A percentile compares a stretch with the other conserved stretches of the same genome.
These are phyloP conservation scores for Tuber calosporum DNA, from an alignment of 495 filamentous ascomycete genomes.

Conservation along the genomic window DNA sequence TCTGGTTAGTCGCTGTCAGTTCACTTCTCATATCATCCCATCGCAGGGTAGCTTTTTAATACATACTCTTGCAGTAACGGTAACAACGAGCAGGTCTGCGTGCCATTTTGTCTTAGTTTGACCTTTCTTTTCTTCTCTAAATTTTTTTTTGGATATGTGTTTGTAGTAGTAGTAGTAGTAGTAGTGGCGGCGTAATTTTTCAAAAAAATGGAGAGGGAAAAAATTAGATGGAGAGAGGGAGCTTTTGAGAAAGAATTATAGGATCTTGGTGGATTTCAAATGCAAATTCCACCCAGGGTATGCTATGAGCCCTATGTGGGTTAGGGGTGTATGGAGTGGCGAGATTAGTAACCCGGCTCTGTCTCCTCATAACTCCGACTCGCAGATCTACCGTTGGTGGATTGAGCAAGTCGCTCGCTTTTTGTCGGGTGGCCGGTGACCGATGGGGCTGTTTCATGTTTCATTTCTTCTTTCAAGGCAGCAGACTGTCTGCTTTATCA, in stretches of 20 bases:
- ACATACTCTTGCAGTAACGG: slow-evolving; percentile 99
- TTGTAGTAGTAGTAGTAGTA: no score
- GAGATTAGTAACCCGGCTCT: background rate
- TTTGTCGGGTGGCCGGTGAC: background rate
- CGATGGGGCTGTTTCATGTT: background rate
- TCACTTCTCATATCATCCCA: background rate
- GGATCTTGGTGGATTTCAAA: slow-evolving; percentile 31
- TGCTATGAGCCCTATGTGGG: background rate
- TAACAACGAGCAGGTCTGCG: slow-evolving; percentile 96
- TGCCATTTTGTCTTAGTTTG: slow-evolving; percentile 76
- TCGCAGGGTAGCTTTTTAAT: background rate
- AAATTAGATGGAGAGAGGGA: background rate
- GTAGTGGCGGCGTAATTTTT: background rate
- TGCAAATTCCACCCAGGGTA: slow-evolving; percentile 18
- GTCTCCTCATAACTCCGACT: background rate
- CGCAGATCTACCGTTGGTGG: background rate
- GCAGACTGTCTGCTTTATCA: background rate
- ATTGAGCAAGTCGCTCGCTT: background rate
- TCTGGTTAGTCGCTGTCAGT: slow-evolving; percentile 13
- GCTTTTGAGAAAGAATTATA: slow-evolving; percentile 14
- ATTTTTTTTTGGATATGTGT: background rate
- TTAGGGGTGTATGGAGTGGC: background rate
- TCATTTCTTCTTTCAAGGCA: background rate
- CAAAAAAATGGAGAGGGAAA: slow-evolving; percentile 22
- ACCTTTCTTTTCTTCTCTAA: slow-evolving; percentile 33